phyloP scores from a whole-genome alignment of 371 early-diverging fungal genomes.

The Smittium mucronatum region DNA sequence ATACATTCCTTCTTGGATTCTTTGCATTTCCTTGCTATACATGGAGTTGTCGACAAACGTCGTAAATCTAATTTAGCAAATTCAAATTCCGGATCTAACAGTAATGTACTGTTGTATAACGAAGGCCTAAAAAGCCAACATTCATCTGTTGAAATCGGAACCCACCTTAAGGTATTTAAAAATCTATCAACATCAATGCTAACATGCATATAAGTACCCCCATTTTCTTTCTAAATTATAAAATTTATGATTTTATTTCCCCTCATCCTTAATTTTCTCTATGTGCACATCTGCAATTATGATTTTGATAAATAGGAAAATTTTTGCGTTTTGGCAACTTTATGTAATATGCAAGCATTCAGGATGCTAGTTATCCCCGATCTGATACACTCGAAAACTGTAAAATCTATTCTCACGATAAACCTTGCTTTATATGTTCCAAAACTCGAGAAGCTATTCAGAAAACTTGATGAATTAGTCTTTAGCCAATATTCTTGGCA shows the following conservation, averaged over 20 bases:
- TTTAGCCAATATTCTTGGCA: slow-evolving; percentile 73
- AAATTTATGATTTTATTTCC: no score
- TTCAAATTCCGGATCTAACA: not conserved
- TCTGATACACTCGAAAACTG: slow-evolving; percentile 47
- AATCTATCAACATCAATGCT: not conserved
- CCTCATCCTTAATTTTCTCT: no score
- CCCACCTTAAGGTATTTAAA: not conserved
- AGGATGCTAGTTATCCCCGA: slow-evolving; percentile 53
- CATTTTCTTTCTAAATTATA: no score
- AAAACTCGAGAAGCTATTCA: slow-evolving; percentile 29
- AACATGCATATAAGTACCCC: not conserved
- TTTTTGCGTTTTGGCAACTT: slow-evolving; percentile 48
- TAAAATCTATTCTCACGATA: slow-evolving; percentile 41
- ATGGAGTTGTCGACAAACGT: not conserved
- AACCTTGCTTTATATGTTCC: slow-evolving; percentile 49
- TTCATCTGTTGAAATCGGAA: not conserved
- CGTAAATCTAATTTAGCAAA: not conserved
- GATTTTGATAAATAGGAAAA: slow-evolving; percentile 6
- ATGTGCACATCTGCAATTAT: not conserved
- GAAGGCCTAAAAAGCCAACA: not conserved
- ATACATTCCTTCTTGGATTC: slow-evolving; percentile 30
- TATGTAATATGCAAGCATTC: slow-evolving; percentile 67
- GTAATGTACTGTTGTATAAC: not conserved
- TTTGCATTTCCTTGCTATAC: slow-evolving; percentile 29
- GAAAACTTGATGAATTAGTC: slow-evolving; percentile 54